phyloP scores from a whole-genome alignment of 148 eudicot genomes.

The Limonium bicolor region DNA sequence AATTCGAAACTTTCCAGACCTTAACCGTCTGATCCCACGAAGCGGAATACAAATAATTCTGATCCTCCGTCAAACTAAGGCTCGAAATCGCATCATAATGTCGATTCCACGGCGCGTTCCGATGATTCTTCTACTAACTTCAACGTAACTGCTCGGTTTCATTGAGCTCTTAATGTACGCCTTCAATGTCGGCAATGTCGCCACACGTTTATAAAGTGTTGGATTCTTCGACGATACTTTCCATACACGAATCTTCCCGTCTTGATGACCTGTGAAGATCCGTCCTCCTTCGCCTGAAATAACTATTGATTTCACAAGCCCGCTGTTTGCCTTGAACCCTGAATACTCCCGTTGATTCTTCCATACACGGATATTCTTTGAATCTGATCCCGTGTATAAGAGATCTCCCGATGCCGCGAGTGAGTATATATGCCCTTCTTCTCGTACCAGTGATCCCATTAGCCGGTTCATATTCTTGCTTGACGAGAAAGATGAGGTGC shows the following conservation, averaged over 20 bases:
- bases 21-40: conserved; percentile 66
- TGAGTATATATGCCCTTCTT: conserved; percentile 78
- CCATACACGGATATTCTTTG: conserved; percentile 77
- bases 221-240: conserved; percentile 43
- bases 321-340: conserved; percentile 65
- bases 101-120: conserved; percentile 34
- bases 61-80: conserved; percentile 56
- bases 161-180: conserved; percentile 43
- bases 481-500: no score
- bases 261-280: conserved; percentile 73
- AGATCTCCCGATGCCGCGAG: conserved; percentile 55
- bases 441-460: conserved; percentile 67
- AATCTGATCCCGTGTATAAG: conserved; percentile 68
- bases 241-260: conserved; percentile 75
- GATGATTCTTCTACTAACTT: conserved; percentile 21
- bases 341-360: conserved; percentile 59
- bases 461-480: no score
- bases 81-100: conserved; percentile 63
- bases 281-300: conserved; percentile 36
- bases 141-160: conserved; percentile 43
- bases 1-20: conserved; percentile 49
- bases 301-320: conserved; percentile 64
- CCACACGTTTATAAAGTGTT: conserved; percentile 37
- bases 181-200: conserved; percentile 51
- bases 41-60: conserved; percentile 36